Evolutionary conservation across 352 stramenopile genomes (phyloP).

Genomic region (Globisporangium sylvaticum): DNA sequence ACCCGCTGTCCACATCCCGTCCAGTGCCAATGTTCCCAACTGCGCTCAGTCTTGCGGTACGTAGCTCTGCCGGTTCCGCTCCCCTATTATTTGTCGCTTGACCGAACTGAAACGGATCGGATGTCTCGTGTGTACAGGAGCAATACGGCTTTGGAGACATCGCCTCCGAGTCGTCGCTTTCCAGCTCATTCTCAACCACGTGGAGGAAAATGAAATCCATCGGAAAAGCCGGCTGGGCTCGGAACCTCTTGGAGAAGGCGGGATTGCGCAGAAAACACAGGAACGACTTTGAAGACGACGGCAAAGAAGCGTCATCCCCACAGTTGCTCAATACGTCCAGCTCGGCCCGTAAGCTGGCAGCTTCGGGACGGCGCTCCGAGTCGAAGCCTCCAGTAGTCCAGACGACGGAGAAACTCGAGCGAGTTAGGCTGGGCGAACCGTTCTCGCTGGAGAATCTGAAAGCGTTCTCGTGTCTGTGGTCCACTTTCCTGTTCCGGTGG

Average conservation of each 20-base stretch:
- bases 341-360: slow-evolving; percentile 35
- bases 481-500: slow-evolving; percentile 61
- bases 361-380: slow-evolving; percentile 2
- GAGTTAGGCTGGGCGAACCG: slow-evolving; percentile 15
- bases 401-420: slow-evolving; percentile 15
- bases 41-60: slow-evolving; percentile 44
- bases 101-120: neutral
- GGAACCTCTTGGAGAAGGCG: slow-evolving; percentile 51
- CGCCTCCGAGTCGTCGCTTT: slow-evolving; percentile 39
- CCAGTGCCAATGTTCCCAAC: slow-evolving; percentile 48
- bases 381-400: slow-evolving; percentile 6
- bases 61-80: neutral
- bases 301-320: neutral
- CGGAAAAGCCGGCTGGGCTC: slow-evolving; percentile 49
- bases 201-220: slow-evolving; percentile 60
- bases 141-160: slow-evolving; percentile 80
- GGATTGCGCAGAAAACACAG: slow-evolving; percentile 26
- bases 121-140: slow-evolving; percentile 33
- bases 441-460: slow-evolving; percentile 47
- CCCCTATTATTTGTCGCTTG: too few species aligned
- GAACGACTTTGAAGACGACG: slow-evolving; percentile 16
- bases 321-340: slow-evolving; percentile 35
- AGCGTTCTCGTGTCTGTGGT: slow-evolving; percentile 36
- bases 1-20: slow-evolving; percentile 32
- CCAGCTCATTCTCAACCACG: slow-evolving; percentile 45